Evolutionary conservation across 2,329 filamentous ascomycete genomes (phyloP).

Genomic region (Graphilbum ipis-grandicollis): DNA sequence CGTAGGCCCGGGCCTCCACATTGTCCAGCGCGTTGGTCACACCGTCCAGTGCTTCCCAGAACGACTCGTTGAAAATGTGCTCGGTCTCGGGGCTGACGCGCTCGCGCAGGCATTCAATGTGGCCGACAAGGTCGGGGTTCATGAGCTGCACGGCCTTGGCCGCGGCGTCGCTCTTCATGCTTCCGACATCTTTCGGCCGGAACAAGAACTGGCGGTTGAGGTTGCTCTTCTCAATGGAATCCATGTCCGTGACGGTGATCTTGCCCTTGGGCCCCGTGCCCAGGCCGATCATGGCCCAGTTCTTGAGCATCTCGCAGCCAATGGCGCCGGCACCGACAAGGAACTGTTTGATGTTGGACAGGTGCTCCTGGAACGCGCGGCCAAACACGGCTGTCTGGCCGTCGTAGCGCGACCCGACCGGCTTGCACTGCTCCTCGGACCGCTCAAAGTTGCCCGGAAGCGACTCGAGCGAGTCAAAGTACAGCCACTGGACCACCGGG

Average conservation of each 20-base stretch:
- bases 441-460: slow-evolving; percentile 59
- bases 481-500: slow-evolving; percentile 89
- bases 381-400: slow-evolving; percentile 96
- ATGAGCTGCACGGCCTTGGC: slow-evolving; percentile 79
- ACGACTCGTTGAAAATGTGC: slow-evolving; percentile 81
- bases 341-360: slow-evolving; percentile 81
- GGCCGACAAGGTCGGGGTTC: slow-evolving; percentile 82
- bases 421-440: slow-evolving; percentile 77
- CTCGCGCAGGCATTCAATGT: slow-evolving; percentile 75
- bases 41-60: slow-evolving; percentile 75
- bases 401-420: slow-evolving; percentile 74
- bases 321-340: slow-evolving; percentile 93
- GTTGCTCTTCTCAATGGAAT: slow-evolving; percentile 98
- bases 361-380: slow-evolving; percentile 82
- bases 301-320: slow-evolving; percentile 98
- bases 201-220: slow-evolving; percentile 95
- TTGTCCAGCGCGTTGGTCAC: slow-evolving; percentile 97
- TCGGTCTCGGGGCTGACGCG: slow-evolving; percentile 86
- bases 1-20: slow-evolving; percentile 89
- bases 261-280: slow-evolving; percentile 75
- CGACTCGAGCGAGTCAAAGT: slow-evolving; percentile 96
- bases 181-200: slow-evolving; percentile 79
- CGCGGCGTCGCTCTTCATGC: slow-evolving; percentile 92
- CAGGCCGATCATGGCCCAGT: slow-evolving; percentile 97
- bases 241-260: slow-evolving; percentile 92